phyloP scores from a whole-genome alignment of 305 asterid species.

The Withania somnifera region DNA sequence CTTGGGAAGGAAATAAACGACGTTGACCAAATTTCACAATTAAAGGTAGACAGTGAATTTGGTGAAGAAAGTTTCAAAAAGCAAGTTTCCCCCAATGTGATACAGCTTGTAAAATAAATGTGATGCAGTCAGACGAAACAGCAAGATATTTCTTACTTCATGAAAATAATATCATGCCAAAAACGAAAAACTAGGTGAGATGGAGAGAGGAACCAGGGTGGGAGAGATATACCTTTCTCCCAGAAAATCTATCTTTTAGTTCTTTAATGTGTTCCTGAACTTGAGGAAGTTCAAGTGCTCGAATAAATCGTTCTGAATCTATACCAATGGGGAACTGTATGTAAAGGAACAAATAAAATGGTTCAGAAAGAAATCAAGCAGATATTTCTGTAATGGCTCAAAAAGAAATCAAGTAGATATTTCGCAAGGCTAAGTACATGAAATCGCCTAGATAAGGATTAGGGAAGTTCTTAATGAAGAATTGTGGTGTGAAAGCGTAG shows the following conservation, averaged over 20 bases:
- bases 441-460: neutral
- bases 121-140: neutral
- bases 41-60: neutral
- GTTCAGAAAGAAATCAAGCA: neutral
- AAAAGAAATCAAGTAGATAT: neutral
- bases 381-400: conserved; percentile 3
- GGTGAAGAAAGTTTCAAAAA: neutral
- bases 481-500: neutral
- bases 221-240: conserved; percentile 56
- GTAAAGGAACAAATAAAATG: conserved; percentile 6
- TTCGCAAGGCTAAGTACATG: neutral
- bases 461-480: neutral
- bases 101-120: neutral
- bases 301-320: conserved; percentile 84
- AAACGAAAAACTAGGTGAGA: neutral
- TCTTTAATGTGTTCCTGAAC: conserved; percentile 63
- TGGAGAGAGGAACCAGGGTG: conserved; percentile 5
- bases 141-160: neutral
- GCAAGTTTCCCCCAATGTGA: neutral
- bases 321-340: conserved; percentile 86
- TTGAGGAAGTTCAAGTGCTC: conserved; percentile 49
- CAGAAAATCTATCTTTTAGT: conserved; percentile 65
- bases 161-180: neutral
- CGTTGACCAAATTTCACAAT: neutral
- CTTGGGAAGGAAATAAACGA: neutral